Conservation (phyloP, 2,329 filamentous ascomycete species). For the Trichoderma atroviride region DNA sequence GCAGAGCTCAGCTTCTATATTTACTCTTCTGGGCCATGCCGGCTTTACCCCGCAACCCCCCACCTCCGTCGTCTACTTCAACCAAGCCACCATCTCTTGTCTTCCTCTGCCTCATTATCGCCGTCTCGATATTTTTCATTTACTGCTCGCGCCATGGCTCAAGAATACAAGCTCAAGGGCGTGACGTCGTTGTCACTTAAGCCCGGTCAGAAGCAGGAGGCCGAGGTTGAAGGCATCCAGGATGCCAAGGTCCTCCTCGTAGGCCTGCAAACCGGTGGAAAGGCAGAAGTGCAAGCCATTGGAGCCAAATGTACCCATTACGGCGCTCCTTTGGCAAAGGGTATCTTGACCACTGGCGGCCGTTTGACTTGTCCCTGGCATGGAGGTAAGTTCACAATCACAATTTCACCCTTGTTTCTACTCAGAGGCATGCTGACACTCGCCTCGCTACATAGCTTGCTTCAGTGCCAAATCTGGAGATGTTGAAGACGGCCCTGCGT, state of each 20-base stretch:
- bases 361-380: conserved; percentile 95
- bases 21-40: conserved; percentile 13
- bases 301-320: conserved; percentile 89
- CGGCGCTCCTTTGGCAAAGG: conserved; percentile 84
- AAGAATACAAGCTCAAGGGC: conserved; percentile 73
- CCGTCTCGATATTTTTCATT: conserved; percentile 32
- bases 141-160: conserved; percentile 48
- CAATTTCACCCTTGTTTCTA: neutral
- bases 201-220: conserved; percentile 82
- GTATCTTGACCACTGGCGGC: conserved; percentile 79
- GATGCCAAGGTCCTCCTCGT: conserved; percentile 84
- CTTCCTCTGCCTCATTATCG: neutral
- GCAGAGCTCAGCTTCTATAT: conserved; percentile 20
- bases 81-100: neutral
- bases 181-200: conserved; percentile 73
- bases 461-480: conserved; percentile 89
- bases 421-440: neutral
- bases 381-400: conserved; percentile 64
- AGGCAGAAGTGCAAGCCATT: conserved; percentile 53
- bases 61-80: conserved; percentile 20
- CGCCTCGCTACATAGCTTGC: conserved; percentile 64
- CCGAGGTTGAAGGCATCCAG: conserved; percentile 86
- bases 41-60: conserved; percentile 28
- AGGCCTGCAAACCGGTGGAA: conserved; percentile 3
- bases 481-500: conserved; percentile 89